Evolutionary conservation across 1,284 basidiomycete species (phyloP).

Genomic region (Pterulicium gracile): DNA sequence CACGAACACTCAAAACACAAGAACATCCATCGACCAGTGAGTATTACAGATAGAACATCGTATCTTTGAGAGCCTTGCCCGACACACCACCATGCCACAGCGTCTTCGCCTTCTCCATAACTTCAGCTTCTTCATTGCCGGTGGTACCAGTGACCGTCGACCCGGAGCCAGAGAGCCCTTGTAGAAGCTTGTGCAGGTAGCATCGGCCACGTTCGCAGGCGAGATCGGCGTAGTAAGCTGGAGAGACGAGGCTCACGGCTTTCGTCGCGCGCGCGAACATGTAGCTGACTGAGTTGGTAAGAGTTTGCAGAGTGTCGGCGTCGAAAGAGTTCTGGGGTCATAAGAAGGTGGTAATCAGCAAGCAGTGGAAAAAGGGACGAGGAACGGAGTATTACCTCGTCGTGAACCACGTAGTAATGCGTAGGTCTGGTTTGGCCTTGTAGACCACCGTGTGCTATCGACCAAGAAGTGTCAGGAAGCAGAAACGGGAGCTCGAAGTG

Average conservation of each 20-base stretch:
- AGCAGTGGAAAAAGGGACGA: no score
- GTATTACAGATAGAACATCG: constrained; percentile 69
- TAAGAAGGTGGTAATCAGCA: constrained; percentile 20
- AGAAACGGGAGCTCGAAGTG: no score
- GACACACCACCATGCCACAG: constrained; percentile 51
- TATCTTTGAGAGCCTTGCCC: constrained; percentile 37
- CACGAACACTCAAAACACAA: no score
- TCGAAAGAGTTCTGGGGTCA: constrained; percentile 40
- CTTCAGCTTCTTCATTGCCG: constrained; percentile 31
- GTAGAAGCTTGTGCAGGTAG: constrained; percentile 55
- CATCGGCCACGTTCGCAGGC: constrained; percentile 65
- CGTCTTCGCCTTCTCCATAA: constrained; percentile 36
- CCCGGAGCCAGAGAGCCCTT: constrained; percentile 35
- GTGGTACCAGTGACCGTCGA: constrained; percentile 20
- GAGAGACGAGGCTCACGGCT: constrained; percentile 64
- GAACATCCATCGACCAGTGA: no score
- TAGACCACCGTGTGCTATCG: constrained; percentile 48
- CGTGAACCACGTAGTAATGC: constrained; percentile 43
- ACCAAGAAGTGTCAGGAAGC: no score
- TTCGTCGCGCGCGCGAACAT: constrained; percentile 68
- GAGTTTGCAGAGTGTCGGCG: constrained; percentile 60
- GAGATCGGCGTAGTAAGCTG: constrained; percentile 69
- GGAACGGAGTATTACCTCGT: not conserved
- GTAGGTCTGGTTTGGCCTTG: constrained; percentile 59
- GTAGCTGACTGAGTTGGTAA: constrained; percentile 50